phyloP scores from a whole-genome alignment of 2,329 filamentous ascomycete species.

The Gaeumannomyces tritici region DNA sequence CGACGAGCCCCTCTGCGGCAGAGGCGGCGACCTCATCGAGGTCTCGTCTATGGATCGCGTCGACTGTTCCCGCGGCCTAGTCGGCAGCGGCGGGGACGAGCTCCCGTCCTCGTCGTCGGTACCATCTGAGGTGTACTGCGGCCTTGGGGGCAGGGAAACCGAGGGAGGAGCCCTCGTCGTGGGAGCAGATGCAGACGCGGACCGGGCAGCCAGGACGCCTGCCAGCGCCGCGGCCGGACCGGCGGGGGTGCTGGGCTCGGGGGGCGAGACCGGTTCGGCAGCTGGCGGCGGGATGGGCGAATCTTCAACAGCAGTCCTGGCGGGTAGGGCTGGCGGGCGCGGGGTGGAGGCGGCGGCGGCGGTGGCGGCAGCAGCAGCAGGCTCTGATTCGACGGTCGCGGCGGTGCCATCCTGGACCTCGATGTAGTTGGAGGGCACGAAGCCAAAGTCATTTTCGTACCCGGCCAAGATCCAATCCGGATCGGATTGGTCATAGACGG shows the following conservation, averaged over 20 bases:
- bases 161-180: constrained; percentile 32
- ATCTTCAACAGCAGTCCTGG: constrained; percentile 27
- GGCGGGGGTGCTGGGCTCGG: constrained; percentile 20
- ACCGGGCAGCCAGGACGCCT: constrained; percentile 40
- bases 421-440: constrained; percentile 94
- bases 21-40: constrained; percentile 12
- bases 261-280: constrained; percentile 20
- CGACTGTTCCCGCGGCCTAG: constrained; percentile 47
- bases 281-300: constrained; percentile 25
- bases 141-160: constrained; percentile 33
- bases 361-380: constrained; percentile 15
- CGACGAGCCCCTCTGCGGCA: constrained; percentile 13
- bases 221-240: constrained; percentile 46
- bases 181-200: constrained; percentile 28
- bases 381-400: constrained; percentile 22
- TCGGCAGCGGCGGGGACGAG: constrained; percentile 51
- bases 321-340: constrained; percentile 32
- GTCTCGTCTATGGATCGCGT: constrained; percentile 22
- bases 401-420: constrained; percentile 47
- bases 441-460: constrained; percentile 76
- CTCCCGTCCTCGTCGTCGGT: constrained; percentile 58
- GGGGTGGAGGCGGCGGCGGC: constrained; percentile 12
- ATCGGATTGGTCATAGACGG: constrained; percentile 84
- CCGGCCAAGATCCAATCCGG: constrained; percentile 96
- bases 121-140: constrained; percentile 55